Conservation (phyloP, 2,329 filamentous ascomycete species). For the Aspergillus fumigatiaffinis region DNA sequence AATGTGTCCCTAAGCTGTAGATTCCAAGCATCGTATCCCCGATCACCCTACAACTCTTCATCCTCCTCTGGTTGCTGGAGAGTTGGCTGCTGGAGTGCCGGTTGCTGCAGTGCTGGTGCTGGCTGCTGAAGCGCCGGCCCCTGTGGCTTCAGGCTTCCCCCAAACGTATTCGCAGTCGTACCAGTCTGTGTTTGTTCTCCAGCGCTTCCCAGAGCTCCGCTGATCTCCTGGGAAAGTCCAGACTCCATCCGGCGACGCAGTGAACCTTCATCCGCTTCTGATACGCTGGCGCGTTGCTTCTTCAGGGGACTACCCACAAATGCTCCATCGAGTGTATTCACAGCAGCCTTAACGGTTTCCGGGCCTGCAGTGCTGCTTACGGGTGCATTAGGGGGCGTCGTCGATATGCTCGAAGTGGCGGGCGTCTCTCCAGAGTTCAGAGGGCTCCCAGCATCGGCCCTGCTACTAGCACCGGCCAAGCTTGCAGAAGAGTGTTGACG, state of each 20-base stretch:
- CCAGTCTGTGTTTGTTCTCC: conserved; percentile 12
- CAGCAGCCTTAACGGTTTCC: conserved; percentile 20
- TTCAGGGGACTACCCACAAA: conserved; percentile 46
- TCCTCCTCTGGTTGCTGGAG: conserved; percentile 15
- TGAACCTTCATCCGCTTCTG: conserved; percentile 38
- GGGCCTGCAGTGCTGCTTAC: conserved; percentile 13
- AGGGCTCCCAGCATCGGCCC: conserved; percentile 33
- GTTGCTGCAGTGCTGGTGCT: too few species aligned
- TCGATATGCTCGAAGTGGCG: conserved; percentile 28
- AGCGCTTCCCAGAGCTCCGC: conserved; percentile 29
- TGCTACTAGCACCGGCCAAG: conserved; percentile 32
- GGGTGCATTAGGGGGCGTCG: conserved; percentile 31
- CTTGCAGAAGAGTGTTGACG: conserved; percentile 62
- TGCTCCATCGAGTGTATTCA: conserved; percentile 27
- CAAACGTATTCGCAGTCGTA: conserved; percentile 11
- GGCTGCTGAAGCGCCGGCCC: not conserved
- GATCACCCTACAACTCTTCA: conserved; percentile 27
- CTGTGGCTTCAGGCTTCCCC: conserved; percentile 16
- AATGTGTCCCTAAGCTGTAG: not conserved
- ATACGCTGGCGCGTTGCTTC: conserved; percentile 45
- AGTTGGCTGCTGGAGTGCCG: not conserved
- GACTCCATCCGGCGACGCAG: conserved; percentile 40
- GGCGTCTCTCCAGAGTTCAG: conserved; percentile 36
- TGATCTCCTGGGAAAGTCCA: conserved; percentile 36
- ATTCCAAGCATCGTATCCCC: not conserved